Evolutionary conservation across 176 grass and related monocot genomes (phyloP), one percentile per base, ranked within the genome.

Genomic region (Triticum aestivum): DNA sequence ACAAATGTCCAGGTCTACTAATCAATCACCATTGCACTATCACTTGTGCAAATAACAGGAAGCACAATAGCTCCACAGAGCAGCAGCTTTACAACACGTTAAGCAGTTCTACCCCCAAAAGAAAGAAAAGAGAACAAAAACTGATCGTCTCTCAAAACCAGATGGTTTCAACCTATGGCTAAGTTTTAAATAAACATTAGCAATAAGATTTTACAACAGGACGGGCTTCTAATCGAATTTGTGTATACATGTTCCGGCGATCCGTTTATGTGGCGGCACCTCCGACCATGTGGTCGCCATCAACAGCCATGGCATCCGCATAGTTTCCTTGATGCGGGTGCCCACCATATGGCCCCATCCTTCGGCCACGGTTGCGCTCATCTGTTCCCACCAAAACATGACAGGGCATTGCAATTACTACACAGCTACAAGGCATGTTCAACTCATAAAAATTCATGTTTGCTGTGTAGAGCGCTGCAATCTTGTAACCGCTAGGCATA

Each of bases 321-420:
- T 87, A 83, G 82, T 87, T 91, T 26, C 37, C 78, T 69, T 79
- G 85, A 67, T 91, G 89, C 30, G 73, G 89, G 56, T 65, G 86
- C 32, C 84, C 87, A 21, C 64, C 66, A 65, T 89, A 85, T 4
- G 71, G 69, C 1, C 26, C 82, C 34, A 85, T 93, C 74, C 86
- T 89, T 78, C 91, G 83, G 17, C 84, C 88, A 7, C 65, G 90
- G 58, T 92, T 90, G 64, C 85, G 86, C 6, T 76, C 93, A 73
- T 88, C 93, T 89, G 89, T 66, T 79, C 79, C 78, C 69, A 88
- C 34, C 74, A 83, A 82, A 77, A 49, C 79, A 41, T 84, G 9
- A 7, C 32, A 69, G 37, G 41, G 38, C 23, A 61, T 69, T 30
- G 5, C 49, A 12, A 34, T 1, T 29, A 65, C 2, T 29, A 58